These are phyloP conservation scores for Piper longum DNA, from an alignment of 164 flowering plant genomes.

Conservation along the genomic window DNA sequence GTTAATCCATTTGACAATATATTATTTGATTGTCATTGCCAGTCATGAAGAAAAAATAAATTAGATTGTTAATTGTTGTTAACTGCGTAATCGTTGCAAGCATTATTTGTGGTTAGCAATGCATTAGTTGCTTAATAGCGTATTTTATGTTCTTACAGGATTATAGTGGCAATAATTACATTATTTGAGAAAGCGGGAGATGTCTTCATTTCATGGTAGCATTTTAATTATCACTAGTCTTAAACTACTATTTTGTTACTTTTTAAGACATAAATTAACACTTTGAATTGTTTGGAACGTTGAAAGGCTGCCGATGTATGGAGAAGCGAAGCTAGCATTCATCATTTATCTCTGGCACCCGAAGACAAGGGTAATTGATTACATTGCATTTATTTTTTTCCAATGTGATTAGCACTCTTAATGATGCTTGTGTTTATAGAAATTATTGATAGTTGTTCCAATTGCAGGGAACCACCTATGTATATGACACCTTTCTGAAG, in stretches of 20 bases:
- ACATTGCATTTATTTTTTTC: no score
- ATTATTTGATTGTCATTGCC: no score
- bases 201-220: conserved; percentile 50
- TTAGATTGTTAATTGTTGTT: no score
- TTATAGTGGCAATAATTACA: conserved; percentile 48
- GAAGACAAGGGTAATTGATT: conserved; percentile 50
- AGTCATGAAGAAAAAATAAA: no score
- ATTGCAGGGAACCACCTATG: conserved; percentile 50
- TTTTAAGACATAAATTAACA: neutral
- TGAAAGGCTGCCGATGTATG: conserved; percentile 70
- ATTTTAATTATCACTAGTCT: neutral
- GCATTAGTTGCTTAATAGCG: neutral
- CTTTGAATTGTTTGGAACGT: neutral
- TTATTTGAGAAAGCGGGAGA: conserved; percentile 50
- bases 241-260: neutral
- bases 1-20: no score
- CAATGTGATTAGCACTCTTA: no score
- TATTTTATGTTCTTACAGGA: conserved; percentile 31
- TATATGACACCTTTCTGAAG: conserved; percentile 41
- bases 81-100: no score
- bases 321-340: conserved; percentile 53
- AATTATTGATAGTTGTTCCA: no score
- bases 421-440: no score
- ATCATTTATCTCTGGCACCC: conserved; percentile 73
- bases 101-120: neutral